Percentiles rank a stretch among this genome's conserved stretches.
These are phyloP conservation scores for Aegilops tauschii DNA, from an alignment of 176 grass and related monocot genomes.

Conservation along the genomic window DNA sequence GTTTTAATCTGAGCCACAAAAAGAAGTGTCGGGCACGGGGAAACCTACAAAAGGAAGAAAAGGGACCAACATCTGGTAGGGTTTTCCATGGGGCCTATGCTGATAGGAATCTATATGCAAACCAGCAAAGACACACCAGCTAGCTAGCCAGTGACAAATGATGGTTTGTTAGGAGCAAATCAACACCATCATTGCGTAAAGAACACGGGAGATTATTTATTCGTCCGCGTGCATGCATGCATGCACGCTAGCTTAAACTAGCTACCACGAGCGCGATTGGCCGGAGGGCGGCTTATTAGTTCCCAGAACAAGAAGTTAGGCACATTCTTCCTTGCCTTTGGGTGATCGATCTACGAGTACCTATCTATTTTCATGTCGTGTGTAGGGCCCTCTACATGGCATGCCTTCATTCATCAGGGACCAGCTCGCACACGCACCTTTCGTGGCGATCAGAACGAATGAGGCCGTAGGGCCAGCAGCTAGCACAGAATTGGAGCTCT, in stretches of 20 bases:
- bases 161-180: slow-evolving; percentile 42
- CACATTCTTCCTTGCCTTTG: slow-evolving; percentile 45
- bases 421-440: slow-evolving; percentile 21
- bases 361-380: background rate
- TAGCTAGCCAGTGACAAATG: background rate
- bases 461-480: slow-evolving; percentile 17
- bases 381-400: slow-evolving; percentile 22
- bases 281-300: background rate
- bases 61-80: slow-evolving; percentile 28
- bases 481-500: background rate
- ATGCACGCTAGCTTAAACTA: slow-evolving; percentile 32
- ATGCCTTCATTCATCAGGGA: slow-evolving; percentile 30
- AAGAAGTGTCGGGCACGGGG: slow-evolving; percentile 37
- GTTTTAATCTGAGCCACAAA: slow-evolving; percentile 4
- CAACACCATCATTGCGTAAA: slow-evolving; percentile 43
- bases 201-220: background rate
- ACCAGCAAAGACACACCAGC: background rate
- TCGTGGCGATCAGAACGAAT: slow-evolving; percentile 25
- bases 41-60: slow-evolving; percentile 30
- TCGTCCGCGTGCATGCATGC: background rate
- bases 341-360: background rate
- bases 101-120: slow-evolving; percentile 5
- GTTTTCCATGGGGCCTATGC: slow-evolving; percentile 16
- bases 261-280: background rate
- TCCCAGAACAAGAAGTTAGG: slow-evolving; percentile 40